These are phyloP conservation scores for Takashimella koratensis DNA, from an alignment of 1,284 basidiomycete genomes.

Conservation along the genomic window DNA sequence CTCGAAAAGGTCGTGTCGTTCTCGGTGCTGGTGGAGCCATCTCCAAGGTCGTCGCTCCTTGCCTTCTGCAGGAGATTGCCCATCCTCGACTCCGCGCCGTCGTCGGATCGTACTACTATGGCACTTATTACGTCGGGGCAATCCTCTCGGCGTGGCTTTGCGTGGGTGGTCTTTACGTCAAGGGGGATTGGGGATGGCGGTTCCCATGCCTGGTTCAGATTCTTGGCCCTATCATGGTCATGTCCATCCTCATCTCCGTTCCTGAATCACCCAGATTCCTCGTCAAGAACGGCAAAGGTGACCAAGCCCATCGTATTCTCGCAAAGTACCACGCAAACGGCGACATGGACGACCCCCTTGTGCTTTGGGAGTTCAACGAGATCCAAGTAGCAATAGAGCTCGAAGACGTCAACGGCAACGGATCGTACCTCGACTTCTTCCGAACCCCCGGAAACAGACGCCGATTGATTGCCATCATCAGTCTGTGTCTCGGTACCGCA, in stretches of 20 bases:
- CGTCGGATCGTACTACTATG: conserved; percentile 11
- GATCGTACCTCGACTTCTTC: conserved; percentile 32
- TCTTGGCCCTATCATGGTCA: conserved; percentile 1
- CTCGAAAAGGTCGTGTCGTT: too few species aligned
- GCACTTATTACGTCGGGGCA: conserved; percentile 13
- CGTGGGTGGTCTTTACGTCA: conserved; percentile 12
- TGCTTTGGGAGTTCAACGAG: conserved; percentile 27
- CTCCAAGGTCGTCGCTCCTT: conserved; percentile 23
- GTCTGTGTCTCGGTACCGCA: conserved; percentile 22
- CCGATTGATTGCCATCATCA: conserved; percentile 33
- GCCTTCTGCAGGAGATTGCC: conserved; percentile 27
- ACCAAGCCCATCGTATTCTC: conserved; percentile 30
- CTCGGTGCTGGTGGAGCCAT: conserved; percentile 27
- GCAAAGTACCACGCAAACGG: conserved; percentile 33
- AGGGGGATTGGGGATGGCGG: conserved; percentile 18
- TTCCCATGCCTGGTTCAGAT: conserved; percentile 13
- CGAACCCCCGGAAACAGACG: conserved; percentile 20
- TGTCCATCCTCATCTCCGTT: conserved; percentile 3
- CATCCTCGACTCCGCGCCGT: conserved; percentile 27
- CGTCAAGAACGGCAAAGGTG: conserved; percentile 22
- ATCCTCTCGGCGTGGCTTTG: conserved; percentile 9
- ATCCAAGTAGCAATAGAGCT: conserved; percentile 27
- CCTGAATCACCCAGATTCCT: conserved; percentile 48
- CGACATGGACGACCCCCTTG: conserved; percentile 19
- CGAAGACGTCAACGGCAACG: too few species aligned